Evolutionary conservation across 202 grass and related monocot species (phyloP), one percentile per base, ranked within the genome.

Genomic region (Digitaria exilis): DNA sequence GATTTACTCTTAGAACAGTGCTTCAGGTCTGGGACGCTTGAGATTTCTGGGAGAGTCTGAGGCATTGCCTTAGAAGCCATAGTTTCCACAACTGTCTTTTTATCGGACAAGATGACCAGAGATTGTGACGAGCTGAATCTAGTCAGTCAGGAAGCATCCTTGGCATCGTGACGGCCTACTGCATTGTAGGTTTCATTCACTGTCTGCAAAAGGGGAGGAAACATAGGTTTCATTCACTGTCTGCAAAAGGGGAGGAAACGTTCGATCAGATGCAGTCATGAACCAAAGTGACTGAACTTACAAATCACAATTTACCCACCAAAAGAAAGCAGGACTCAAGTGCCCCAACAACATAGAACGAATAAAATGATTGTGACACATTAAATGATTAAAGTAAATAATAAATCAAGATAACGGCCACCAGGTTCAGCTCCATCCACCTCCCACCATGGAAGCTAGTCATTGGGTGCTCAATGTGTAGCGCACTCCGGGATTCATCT

Each of bases 31-130:
- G 26, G 69, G 69, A 22, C 5, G 69, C 58, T 84, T 73, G 68
- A 80, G 8, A 85, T 79, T 81, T 78, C 75, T 65, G 80, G 63
- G 45, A 77, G 59, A 69, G 76, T 54, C 89, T 86, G 86, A 71
- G 68, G 29, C 51, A 89, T 75, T 80, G 79, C 34, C 60, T 86
- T 85, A 35, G 86, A 89, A 86, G 86, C 60, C 84, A 80, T 80
- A 59, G 84, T 29, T 21, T 39, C 17, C 32, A 71, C 34, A 42
- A 26, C 21, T 76, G 50, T 44, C 18, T 56, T 39, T 58, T 65
- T 81, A 74, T 75, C 58, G 66, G 28, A 50, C 69, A 60, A 81
- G 59, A 65, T 44, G 10, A 32, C 25, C 32, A 65, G 32, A 39
- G 16, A 75, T 15, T 17, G 4, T 37, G 18, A 37, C n/a, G 69